Base-by-base conservation (phyloP, 768 basidiomycete species). In the Astraeus odoratus region DNA sequence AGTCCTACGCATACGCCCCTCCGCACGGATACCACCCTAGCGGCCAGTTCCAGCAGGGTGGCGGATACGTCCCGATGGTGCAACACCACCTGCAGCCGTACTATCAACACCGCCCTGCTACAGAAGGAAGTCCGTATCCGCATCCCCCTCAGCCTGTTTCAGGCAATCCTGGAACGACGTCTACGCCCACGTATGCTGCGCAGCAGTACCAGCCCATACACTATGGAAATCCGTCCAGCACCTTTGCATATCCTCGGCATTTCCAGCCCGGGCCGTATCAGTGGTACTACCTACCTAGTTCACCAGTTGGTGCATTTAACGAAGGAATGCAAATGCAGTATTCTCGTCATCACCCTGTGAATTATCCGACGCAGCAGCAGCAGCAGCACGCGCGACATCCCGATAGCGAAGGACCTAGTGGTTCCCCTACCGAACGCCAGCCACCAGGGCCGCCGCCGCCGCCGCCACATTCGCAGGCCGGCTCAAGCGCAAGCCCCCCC, bases 201-300 rank as follows among this genome's bases (percentile, higher is more conserved):
- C 42, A 60, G 20, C 51, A 37, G 8, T 51, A 47, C 36, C 36
- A 27, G 24, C 41, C 43, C 23, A 36, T 56, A 20, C 54, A 48
- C 3, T 67, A 62, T 47, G 30, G 65, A 26, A 61, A 60, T 56
- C 62, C 42, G 49, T 61, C 27, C 48, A 59, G 36, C 51, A 64
- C 33, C 46, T 76, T 69, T 51, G 33, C 60, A 10, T 75, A 71
- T 48, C 53, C 67, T 0, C 68, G 65, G 7, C 56, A 64, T 0
- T 70, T 67, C 39, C 61, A 65, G 1, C 50, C 61, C 5, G 57
- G 67, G 1, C 62, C 69, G 33, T 73, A 69, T 57, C 68, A 59
- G 76, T 81, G 73, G 69, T 79, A 78, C 49, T 53, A 75, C 18
- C 68, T 68, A 30, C 61, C 63, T 43, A 50, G 58, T 42, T 20